These are phyloP conservation scores for Uronychia setigera DNA, from an alignment of 73 alveolate species.

Conservation along the genomic window DNA sequence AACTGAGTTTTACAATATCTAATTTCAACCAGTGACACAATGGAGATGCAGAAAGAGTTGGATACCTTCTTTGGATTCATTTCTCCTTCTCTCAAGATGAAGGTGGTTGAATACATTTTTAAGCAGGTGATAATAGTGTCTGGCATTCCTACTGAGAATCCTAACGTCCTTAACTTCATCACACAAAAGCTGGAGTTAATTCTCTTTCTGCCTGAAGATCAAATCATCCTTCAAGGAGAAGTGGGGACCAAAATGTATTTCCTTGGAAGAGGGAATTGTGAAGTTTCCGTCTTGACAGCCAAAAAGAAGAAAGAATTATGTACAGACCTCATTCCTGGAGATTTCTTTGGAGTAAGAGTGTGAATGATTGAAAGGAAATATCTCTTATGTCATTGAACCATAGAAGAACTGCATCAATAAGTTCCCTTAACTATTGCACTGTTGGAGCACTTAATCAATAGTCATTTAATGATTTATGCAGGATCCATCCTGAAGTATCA, in stretches of 20 bases:
- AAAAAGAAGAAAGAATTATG: conserved; percentile 53
- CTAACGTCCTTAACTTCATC: conserved; percentile 29
- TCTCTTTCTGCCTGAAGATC: conserved; percentile 64
- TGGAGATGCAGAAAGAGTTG: conserved; percentile 7
- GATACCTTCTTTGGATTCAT: not conserved
- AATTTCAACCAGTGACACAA: conserved; percentile 10
- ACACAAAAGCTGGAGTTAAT: conserved; percentile 20
- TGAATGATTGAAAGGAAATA: too few species aligned
- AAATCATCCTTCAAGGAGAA: conserved; percentile 51
- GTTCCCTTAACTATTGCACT: conserved; percentile 81
- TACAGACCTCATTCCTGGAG: conserved; percentile 81
- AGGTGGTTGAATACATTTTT: conserved; percentile 30
- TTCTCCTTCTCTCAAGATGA: conserved; percentile 39
- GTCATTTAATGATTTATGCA: conserved; percentile 69
- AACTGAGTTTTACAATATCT: not conserved
- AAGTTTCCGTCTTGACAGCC: conserved; percentile 42
- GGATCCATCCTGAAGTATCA: conserved; percentile 35
- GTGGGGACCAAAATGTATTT: conserved; percentile 38
- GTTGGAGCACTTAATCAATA: conserved; percentile 76
- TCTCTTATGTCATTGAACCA: conserved; percentile 80
- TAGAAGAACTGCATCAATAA: conserved; percentile 94
- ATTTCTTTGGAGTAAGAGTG: conserved; percentile 91
- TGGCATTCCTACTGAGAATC: conserved; percentile 29
- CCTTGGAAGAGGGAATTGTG: conserved; percentile 66
- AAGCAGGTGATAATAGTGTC: conserved; percentile 12